Evolutionary conservation across 1,284 basidiomycete species (phyloP).

Genomic region (Wolfiporia cocos): DNA sequence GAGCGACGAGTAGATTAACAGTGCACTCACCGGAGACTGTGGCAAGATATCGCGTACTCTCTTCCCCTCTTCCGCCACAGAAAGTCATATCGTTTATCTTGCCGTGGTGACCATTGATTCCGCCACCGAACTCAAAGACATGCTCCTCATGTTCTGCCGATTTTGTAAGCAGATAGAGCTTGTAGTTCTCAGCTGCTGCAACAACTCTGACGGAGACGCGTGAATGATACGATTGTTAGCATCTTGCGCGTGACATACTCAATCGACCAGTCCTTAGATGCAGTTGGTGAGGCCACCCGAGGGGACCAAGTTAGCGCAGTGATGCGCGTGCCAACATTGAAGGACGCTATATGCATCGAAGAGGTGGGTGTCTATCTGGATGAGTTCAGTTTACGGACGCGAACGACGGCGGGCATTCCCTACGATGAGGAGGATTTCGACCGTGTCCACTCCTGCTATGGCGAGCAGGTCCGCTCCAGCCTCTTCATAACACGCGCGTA

Average conservation of each 20-base stretch:
- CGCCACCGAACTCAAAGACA: constrained; percentile 67
- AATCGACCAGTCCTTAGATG: constrained; percentile 58
- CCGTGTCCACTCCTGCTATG: constrained; percentile 63
- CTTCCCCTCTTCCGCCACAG: constrained; percentile 62
- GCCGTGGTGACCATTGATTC: constrained; percentile 70
- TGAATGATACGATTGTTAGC: background rate
- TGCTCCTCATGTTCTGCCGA: constrained; percentile 40
- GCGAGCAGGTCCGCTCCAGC: constrained; percentile 66
- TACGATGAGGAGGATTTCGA: constrained; percentile 62
- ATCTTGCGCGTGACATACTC: constrained; percentile 42
- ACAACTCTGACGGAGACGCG: constrained; percentile 42
- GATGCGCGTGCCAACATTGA: constrained; percentile 64
- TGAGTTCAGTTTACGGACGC: constrained; percentile 11
- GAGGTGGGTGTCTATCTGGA: constrained; percentile 29
- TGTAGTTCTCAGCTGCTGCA: constrained; percentile 60
- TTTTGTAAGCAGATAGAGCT: constrained; percentile 63
- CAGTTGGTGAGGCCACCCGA: constrained; percentile 55
- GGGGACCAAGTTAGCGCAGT: constrained; percentile 79
- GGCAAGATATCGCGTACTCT: constrained; percentile 65
- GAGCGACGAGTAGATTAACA: background rate
- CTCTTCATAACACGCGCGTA: constrained; percentile 55
- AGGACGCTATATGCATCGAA: constrained; percentile 53
- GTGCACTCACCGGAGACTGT: constrained; percentile 61
- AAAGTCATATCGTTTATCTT: constrained; percentile 71
- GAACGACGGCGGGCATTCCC: constrained; percentile 22